Conservation (phyloP, 2,329 filamentous ascomycete genomes). For the Colletotrichum cordylinicola region DNA sequence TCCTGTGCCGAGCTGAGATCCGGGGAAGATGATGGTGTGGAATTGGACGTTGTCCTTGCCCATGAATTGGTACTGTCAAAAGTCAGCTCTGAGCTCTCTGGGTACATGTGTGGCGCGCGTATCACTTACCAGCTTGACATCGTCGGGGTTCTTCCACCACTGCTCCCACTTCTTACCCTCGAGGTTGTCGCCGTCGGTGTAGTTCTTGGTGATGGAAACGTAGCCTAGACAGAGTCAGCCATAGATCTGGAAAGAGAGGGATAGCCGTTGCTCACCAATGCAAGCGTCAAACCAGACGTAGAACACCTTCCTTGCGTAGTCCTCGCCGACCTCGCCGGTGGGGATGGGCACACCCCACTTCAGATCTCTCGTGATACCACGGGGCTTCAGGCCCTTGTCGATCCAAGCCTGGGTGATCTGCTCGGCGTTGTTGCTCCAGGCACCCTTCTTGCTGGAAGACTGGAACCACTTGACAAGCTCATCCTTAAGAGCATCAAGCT, state of each 20-base stretch:
- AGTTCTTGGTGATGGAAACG: conserved; percentile 91
- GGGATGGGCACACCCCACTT: conserved; percentile 80
- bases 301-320: conserved; percentile 72
- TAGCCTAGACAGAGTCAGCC: conserved; percentile 67
- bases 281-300: conserved; percentile 64
- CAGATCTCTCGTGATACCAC: conserved; percentile 90
- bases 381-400: conserved; percentile 81
- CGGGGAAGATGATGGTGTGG: conserved; percentile 92
- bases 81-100: background rate
- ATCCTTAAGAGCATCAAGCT: conserved; percentile 81
- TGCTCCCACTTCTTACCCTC: conserved; percentile 78
- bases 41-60: conserved; percentile 75
- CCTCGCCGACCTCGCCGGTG: conserved; percentile 51
- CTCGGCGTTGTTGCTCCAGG: conserved; percentile 77
- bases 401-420: conserved; percentile 84
- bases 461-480: conserved; percentile 80
- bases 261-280: background rate
- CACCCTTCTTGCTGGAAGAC: conserved; percentile 74
- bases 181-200: conserved; percentile 64
- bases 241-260: fast-evolving
- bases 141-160: conserved; percentile 91
- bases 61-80: conserved; percentile 83
- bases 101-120: background rate
- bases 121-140: conserved; percentile 69
- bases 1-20: conserved; percentile 80